These are phyloP conservation scores for Trapa bicornis DNA, from an alignment of 345 rosid genomes.

Conservation along the genomic window DNA sequence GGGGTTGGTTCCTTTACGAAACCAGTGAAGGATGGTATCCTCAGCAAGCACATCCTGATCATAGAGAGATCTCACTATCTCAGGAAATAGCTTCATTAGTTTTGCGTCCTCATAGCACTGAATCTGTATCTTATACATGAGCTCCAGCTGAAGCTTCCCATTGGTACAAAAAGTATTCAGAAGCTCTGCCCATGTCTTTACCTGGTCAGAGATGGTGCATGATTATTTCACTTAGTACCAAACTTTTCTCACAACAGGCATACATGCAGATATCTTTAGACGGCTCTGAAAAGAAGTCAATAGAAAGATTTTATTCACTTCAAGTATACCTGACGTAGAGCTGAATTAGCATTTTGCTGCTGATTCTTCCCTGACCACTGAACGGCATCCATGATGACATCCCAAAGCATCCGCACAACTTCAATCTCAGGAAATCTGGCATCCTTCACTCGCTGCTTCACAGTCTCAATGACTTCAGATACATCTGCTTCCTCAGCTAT, in stretches of 20 bases:
- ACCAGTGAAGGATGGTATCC: conserved; percentile 88
- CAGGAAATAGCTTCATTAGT: conserved; percentile 94
- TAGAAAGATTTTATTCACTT: background rate
- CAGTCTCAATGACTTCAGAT: conserved; percentile 69
- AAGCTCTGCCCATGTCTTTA: conserved; percentile 80
- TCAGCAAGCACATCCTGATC: conserved; percentile 94
- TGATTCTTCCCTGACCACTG: conserved; percentile 99
- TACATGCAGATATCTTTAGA: background rate
- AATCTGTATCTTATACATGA: conserved; percentile 90
- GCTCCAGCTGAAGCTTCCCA: conserved; percentile 87
- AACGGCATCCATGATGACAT: conserved; percentile 94
- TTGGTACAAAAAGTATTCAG: conserved; percentile 69
- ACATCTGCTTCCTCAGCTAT: conserved; percentile 65
- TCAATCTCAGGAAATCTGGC: conserved; percentile 73
- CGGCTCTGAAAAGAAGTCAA: background rate
- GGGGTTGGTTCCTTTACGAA: conserved; percentile 71
- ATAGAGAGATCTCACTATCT: conserved; percentile 71
- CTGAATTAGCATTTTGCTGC: conserved; percentile 86
- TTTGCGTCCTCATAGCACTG: conserved; percentile 98
- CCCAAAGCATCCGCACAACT: conserved; percentile 78
- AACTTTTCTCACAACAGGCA: background rate
- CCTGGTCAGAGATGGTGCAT: conserved; percentile 25
- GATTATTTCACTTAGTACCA: too few species aligned
- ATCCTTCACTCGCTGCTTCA: conserved; percentile 71
- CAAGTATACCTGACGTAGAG: conserved; percentile 60